Conservation (phyloP, 2,329 filamentous ascomycete species). For the Lasiodiplodia hormozganensis region DNA sequence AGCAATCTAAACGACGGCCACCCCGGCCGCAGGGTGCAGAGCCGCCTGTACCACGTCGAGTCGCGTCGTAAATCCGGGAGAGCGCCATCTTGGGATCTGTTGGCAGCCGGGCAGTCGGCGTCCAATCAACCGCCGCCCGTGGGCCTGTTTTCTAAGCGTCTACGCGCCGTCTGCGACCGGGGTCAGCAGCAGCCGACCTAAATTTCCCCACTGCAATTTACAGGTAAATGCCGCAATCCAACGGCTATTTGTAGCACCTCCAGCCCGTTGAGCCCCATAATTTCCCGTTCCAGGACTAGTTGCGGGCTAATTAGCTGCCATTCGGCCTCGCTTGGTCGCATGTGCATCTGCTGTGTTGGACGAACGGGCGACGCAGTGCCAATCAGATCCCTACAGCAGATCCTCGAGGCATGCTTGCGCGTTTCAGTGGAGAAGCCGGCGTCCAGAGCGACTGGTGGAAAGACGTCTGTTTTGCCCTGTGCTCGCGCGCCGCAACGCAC, state of each 20-base stretch:
- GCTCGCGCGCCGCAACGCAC: neutral
- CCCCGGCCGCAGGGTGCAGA: conserved; percentile 14
- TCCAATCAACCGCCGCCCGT: conserved; percentile 2
- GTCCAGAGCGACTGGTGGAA: conserved; percentile 18
- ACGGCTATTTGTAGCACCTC: neutral
- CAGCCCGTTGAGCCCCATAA: neutral
- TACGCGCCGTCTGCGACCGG: neutral
- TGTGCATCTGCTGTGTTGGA: conserved; percentile 13
- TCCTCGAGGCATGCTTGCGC: conserved; percentile 1
- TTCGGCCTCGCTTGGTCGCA: neutral
- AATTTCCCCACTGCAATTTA: conserved; percentile 21
- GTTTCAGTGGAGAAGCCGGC: conserved; percentile 23
- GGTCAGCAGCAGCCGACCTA: neutral
- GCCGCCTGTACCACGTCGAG: conserved; percentile 24
- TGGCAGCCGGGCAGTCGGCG: neutral
- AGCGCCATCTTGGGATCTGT: conserved; percentile 14
- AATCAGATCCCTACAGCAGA: conserved; percentile 14
- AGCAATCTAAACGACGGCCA: conserved; percentile 1
- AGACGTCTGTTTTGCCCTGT: neutral
- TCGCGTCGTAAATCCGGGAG: conserved; percentile 16
- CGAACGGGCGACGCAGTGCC: neutral
- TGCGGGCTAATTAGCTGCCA: conserved; percentile 6
- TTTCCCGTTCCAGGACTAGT: neutral
- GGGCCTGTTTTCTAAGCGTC: conserved; percentile 6
- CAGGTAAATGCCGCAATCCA: conserved; percentile 18